A percentile compares a stretch with the other conserved stretches of the same genome.
phyloP scores from a whole-genome alignment of 129 eudicot genomes.

The Scalesia atractyloides region DNA sequence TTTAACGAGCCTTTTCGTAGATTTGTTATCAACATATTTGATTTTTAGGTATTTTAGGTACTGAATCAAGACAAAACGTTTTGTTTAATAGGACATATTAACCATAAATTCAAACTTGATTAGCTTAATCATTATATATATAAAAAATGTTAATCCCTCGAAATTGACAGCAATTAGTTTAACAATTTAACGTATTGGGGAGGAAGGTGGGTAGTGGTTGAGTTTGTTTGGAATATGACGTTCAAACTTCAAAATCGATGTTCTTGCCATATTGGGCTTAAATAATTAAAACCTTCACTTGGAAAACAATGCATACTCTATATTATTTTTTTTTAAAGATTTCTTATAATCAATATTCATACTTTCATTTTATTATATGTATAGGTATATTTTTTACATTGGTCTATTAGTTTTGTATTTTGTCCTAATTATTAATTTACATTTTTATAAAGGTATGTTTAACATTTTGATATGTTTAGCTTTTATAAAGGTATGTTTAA shows the following conservation, averaged over 20 bases:
- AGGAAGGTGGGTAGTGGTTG: conserved; percentile 5
- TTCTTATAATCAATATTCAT: too few relatives aligned
- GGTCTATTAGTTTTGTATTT: too few relatives aligned
- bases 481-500: too few relatives aligned
- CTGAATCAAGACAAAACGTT: neutral
- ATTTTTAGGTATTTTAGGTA: neutral
- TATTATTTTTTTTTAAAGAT: too few relatives aligned
- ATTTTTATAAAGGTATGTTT: too few relatives aligned
- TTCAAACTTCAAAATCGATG: conserved; percentile 4
- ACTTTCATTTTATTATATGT: too few relatives aligned
- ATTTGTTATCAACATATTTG: too few relatives aligned
- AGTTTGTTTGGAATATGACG: neutral
- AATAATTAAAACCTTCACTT: neutral
- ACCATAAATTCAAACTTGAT: neutral
- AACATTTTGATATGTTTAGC: too few relatives aligned
- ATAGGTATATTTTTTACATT: too few relatives aligned
- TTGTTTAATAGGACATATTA: neutral
- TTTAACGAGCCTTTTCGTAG: too few relatives aligned
- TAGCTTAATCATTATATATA: neutral
- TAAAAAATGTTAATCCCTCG: neutral
- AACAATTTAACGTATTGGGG: neutral
- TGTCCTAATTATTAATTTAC: too few relatives aligned
- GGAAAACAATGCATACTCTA: too few relatives aligned
- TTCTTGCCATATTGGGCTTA: neutral
- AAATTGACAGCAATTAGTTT: neutral